phyloP scores from a whole-genome alignment of 305 asterid genomes.

The Fraxinus paxiana region DNA sequence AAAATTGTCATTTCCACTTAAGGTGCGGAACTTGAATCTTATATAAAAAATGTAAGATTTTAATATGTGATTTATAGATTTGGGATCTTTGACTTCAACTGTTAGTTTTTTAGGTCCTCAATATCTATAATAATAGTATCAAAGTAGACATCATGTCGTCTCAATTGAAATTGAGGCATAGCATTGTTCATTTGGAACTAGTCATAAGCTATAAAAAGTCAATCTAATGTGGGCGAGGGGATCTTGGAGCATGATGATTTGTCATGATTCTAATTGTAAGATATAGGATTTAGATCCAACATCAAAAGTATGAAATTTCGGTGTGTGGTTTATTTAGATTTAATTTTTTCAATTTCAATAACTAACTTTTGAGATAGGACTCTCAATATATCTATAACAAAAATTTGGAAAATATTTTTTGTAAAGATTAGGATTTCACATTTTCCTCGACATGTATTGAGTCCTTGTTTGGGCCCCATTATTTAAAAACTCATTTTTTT shows the following conservation, averaged over 20 bases:
- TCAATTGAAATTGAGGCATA: background rate
- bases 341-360: too few relatives aligned
- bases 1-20: background rate
- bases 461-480: background rate
- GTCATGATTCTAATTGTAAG: background rate
- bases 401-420: background rate
- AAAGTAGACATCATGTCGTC: background rate
- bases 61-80: too few relatives aligned
- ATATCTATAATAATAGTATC: too few relatives aligned
- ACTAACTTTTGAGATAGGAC: background rate
- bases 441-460: background rate
- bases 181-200: too few relatives aligned
- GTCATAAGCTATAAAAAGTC: background rate
- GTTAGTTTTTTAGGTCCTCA: background rate
- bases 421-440: background rate
- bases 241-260: background rate
- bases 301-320: too few relatives aligned
- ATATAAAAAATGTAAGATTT: background rate
- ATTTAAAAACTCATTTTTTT: too few relatives aligned
- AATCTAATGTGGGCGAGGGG: too few relatives aligned
- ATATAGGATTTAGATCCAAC: background rate
- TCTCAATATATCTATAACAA: background rate
- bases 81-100: background rate
- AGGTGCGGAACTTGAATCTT: background rate
- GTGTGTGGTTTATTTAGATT: background rate